Evolutionary conservation across 2,329 filamentous ascomycete genomes (phyloP).

Genomic region (Fusarium robinianum): DNA sequence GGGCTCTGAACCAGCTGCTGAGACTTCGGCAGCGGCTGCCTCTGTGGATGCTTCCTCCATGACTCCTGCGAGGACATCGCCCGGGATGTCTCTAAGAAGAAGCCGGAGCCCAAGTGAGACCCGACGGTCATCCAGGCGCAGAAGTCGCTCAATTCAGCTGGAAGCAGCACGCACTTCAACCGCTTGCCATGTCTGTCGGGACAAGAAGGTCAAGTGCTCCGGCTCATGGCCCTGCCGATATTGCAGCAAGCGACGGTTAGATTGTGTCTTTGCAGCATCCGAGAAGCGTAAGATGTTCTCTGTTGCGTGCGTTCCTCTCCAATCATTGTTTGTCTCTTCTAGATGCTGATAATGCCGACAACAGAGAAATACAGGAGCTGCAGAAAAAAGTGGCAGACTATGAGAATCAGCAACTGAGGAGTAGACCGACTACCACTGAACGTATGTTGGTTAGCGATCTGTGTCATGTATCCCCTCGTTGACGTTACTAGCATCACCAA

Average conservation of each 20-base stretch:
- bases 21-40: too few relatives aligned
- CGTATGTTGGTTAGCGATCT: too few relatives aligned
- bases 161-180: conserved; percentile 15
- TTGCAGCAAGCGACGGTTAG: conserved; percentile 15
- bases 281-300: conserved; percentile 19
- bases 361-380: conserved; percentile 4
- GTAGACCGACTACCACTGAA: background rate
- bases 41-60: too few relatives aligned
- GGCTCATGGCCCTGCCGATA: conserved; percentile 21
- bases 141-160: conserved; percentile 8
- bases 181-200: conserved; percentile 12
- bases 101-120: conserved; percentile 3
- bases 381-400: conserved; percentile 4
- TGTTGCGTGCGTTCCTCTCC: conserved; percentile 13
- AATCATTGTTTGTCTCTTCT: background rate
- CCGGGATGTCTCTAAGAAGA: conserved; percentile 1
- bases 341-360: conserved; percentile 1
- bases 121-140: conserved; percentile 6
- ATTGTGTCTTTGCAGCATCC: conserved; percentile 18
- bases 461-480: background rate
- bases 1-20: background rate
- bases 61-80: too few relatives aligned
- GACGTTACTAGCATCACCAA: background rate
- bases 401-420: background rate
- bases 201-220: conserved; percentile 18